phyloP scores from a whole-genome alignment of 2,329 filamentous ascomycete species.

The Venturia nashicola region DNA sequence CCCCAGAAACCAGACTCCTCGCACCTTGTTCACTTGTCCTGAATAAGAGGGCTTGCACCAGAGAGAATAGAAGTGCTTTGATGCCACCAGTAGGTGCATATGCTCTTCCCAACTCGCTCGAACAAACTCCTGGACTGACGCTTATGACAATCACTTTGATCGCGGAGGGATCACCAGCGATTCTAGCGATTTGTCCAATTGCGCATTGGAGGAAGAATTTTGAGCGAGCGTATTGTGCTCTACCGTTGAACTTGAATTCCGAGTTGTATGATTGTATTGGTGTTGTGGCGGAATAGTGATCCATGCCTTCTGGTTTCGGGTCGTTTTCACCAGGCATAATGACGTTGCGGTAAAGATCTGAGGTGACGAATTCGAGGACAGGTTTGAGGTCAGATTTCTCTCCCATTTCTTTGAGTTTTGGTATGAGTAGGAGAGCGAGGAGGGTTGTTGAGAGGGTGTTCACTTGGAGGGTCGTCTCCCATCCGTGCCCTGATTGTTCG shows the following conservation, averaged over 20 bases:
- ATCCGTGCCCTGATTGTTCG: slow-evolving; percentile 17
- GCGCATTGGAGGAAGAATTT: slow-evolving; percentile 8
- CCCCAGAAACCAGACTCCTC: slow-evolving; percentile 4
- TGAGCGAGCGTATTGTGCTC: slow-evolving; percentile 5
- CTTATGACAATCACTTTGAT: neutral
- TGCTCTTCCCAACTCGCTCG: neutral
- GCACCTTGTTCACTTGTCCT: slow-evolving; percentile 9
- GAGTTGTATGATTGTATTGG: slow-evolving; percentile 5
- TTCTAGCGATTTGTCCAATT: neutral
- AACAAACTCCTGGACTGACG: slow-evolving; percentile 4
- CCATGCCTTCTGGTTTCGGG: neutral
- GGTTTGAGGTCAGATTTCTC: neutral
- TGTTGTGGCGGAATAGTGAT: neutral
- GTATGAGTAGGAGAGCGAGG: slow-evolving; percentile 19
- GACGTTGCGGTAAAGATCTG: slow-evolving; percentile 4
- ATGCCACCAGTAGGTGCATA: neutral
- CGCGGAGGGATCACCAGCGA: neutral
- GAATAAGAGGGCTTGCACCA: neutral
- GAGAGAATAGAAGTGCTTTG: neutral
- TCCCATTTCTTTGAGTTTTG: slow-evolving; percentile 14
- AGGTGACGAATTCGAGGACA: slow-evolving; percentile 7
- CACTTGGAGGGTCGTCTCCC: slow-evolving; percentile 23
- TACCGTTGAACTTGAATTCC: neutral
- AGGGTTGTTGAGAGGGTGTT: slow-evolving; percentile 29
- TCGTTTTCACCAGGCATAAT: neutral